Base-by-base conservation (phyloP, 345 rosid genomes). In the Firmiana major region DNA sequence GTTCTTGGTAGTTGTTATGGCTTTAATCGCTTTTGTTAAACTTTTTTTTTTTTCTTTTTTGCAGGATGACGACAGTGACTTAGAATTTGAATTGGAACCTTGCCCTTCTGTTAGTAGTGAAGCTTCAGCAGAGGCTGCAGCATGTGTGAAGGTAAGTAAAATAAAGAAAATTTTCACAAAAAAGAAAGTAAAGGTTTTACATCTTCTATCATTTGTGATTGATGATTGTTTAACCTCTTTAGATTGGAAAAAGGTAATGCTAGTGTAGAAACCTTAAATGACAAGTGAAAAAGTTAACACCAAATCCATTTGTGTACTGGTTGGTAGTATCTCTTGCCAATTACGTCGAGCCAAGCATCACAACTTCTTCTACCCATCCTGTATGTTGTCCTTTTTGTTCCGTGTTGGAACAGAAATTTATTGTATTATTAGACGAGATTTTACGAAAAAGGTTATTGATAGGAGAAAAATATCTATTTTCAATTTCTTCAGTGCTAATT, bases 1-100 rank as follows among this genome's bases (percentile, higher is more conserved):
- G 38, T 13, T 73, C 31, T 73, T 55, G 51, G n/a, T 55, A 36
- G 36, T 57, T 57, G 6, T 55, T 55, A 51, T 71, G 21, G 75
- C 51, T 58, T 22, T 73, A 40, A 38, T 21, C 51, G 9, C 7
- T 5, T 38, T 71, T 16, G n/a, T 73, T 63, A 5, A 62, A 49
- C 69, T 21, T 63, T 9, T 79, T 70, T 38, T 73, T 63, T 62
- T 21, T 63, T 9, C 78, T 70, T 38, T 73, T 63, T 62, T 84
- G 75, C 87, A 96, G 99, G 97, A 94, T 80, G 97, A 92, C 77
- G 95, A 93, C 48, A 93, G 98, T 86, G 98, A 94, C 85, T 78
- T 92, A 64, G 99, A 96, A 63, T 91, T 77, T 66, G 99, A 96
- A 75, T 74, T 96, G 91, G 98, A 94, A 87, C 88, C 95, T 69